These are phyloP conservation scores for Silene uniflora DNA, from an alignment of 148 eudicot species.

Conservation along the genomic window DNA sequence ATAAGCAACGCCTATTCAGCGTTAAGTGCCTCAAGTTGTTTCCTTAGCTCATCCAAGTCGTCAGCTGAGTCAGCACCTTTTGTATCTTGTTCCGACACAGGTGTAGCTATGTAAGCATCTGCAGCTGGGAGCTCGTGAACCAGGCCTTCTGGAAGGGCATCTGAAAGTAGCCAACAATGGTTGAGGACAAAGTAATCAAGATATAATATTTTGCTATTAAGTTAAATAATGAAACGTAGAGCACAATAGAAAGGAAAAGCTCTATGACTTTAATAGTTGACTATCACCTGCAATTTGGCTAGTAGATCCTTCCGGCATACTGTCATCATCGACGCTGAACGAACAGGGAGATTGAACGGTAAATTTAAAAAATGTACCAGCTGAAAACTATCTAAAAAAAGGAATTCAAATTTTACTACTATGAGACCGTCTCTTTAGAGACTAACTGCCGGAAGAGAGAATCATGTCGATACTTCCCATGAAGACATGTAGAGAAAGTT, in stretches of 20 bases:
- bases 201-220: background rate
- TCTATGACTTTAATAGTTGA: background rate
- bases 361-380: background rate
- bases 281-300: slow-evolving; percentile 46
- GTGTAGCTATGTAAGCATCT: slow-evolving; percentile 38
- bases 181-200: background rate
- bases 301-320: slow-evolving; percentile 32
- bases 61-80: slow-evolving; percentile 41
- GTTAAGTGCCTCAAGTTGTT: slow-evolving; percentile 82
- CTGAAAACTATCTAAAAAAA: background rate
- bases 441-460: too few relatives aligned
- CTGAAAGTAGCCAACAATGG: slow-evolving; percentile 28
- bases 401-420: too few relatives aligned
- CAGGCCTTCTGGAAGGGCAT: slow-evolving; percentile 71
- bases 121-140: slow-evolving; percentile 79
- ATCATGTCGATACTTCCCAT: too few relatives aligned
- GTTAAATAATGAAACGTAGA: background rate
- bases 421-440: too few relatives aligned
- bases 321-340: slow-evolving; percentile 72
- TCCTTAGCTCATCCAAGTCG: slow-evolving; percentile 77
- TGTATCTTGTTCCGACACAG: slow-evolving; percentile 32
- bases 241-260: background rate
- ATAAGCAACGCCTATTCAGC: slow-evolving; percentile 9
- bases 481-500: background rate
- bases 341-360: slow-evolving; percentile 7